phyloP scores from a whole-genome alignment of 768 basidiomycete genomes.

The Tulasnella sp. region DNA sequence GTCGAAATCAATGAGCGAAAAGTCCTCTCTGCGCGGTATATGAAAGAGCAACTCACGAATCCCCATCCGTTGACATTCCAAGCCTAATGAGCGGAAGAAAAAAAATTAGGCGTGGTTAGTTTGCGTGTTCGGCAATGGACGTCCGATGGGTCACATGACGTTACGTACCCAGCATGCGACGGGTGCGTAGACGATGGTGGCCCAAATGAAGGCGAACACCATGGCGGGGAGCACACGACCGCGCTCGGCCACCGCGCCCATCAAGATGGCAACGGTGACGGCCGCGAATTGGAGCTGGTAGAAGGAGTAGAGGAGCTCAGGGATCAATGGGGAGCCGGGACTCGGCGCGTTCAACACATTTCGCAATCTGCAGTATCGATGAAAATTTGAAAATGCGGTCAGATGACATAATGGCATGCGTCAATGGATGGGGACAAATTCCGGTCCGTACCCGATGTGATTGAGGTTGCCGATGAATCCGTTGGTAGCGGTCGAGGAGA shows the following conservation, averaged over 20 bases:
- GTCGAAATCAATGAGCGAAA: not conserved
- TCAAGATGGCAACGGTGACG: constrained; percentile 74
- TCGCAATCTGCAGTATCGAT: constrained; percentile 47
- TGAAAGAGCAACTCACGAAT: constrained; percentile 57
- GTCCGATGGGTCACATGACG: not conserved
- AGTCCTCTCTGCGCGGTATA: not conserved
- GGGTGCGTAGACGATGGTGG: constrained; percentile 62
- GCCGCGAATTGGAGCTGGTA: constrained; percentile 88
- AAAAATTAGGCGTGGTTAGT: constrained; percentile 1
- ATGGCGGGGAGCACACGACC: constrained; percentile 81
- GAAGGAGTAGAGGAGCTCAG: constrained; percentile 80
- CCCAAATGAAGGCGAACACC: constrained; percentile 81
- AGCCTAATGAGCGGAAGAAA: constrained; percentile 39
- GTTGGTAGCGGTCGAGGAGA: constrained; percentile 67
- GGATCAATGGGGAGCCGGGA: constrained; percentile 78
- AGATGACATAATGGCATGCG: not conserved
- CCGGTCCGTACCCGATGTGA: constrained; percentile 59
- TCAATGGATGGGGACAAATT: not conserved
- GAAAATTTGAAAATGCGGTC: not conserved
- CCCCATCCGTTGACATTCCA: constrained; percentile 86
- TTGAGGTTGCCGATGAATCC: constrained; percentile 78
- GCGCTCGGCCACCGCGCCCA: constrained; percentile 73
- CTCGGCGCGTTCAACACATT: constrained; percentile 72
- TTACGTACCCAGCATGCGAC: constrained; percentile 15
- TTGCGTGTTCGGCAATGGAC: not conserved